These are phyloP conservation scores for Phytophthora niederhauseri DNA, from an alignment of 352 stramenopile genomes.

Conservation along the genomic window DNA sequence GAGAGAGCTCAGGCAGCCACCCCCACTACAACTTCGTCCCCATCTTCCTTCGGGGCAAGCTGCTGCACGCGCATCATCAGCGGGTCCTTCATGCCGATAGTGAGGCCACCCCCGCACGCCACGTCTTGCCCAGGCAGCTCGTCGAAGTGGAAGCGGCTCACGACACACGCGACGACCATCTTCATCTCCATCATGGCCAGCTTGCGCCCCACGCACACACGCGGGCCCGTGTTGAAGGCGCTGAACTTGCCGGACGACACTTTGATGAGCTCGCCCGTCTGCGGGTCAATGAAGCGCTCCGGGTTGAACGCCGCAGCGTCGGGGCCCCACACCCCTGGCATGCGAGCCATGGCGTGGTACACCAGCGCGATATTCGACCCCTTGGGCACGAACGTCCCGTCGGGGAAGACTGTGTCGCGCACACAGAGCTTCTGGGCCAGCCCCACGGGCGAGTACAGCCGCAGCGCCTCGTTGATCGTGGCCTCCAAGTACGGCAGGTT, in stretches of 20 bases:
- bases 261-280: slow-evolving; percentile 36
- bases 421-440: slow-evolving; percentile 41
- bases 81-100: neutral
- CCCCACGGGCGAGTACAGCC: slow-evolving; percentile 49
- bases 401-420: slow-evolving; percentile 46
- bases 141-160: slow-evolving; percentile 58
- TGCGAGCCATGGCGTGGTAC: slow-evolving; percentile 47
- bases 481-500: slow-evolving; percentile 41
- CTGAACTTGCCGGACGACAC: slow-evolving; percentile 40
- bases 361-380: slow-evolving; percentile 42
- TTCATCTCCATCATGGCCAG: slow-evolving; percentile 88
- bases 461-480: slow-evolving; percentile 47
- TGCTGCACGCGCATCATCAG: slow-evolving; percentile 2
- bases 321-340: slow-evolving; percentile 43
- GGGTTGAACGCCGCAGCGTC: slow-evolving; percentile 48
- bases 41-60: neutral
- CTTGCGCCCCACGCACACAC: slow-evolving; percentile 38
- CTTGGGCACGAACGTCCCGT: slow-evolving; percentile 51
- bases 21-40: neutral
- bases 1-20: neutral
- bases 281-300: slow-evolving; percentile 44
- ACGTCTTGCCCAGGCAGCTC: slow-evolving; percentile 13
- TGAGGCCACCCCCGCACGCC: neutral
- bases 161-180: slow-evolving; percentile 51
- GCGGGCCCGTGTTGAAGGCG: slow-evolving; percentile 44